These are phyloP conservation scores for Streptanthus diversifolius DNA, from an alignment of 345 rosid species.

Conservation along the genomic window DNA sequence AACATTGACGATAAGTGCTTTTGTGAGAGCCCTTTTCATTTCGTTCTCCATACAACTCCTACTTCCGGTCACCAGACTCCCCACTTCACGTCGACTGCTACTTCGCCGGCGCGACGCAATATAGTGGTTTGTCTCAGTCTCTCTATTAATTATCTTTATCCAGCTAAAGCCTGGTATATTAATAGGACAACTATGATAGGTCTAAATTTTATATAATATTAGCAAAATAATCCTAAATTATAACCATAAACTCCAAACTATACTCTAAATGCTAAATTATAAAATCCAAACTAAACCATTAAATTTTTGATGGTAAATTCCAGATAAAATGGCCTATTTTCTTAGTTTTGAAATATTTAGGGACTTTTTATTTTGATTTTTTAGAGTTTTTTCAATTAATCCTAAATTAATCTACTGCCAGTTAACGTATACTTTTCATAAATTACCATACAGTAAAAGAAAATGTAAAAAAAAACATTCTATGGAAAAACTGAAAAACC, in stretches of 20 bases:
- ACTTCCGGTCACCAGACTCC: conserved; percentile 58
- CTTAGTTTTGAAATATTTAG: not conserved
- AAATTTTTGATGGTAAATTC: not conserved
- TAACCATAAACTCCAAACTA: not conserved
- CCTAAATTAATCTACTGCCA: not conserved
- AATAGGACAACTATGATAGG: not conserved
- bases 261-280: not conserved
- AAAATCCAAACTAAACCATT: not conserved
- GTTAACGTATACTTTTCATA: not conserved
- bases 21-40: conserved; percentile 70
- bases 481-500: conserved; percentile 29
- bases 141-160: not conserved
- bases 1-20: conserved; percentile 35
- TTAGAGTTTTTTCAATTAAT: not conserved
- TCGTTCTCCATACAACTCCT: conserved; percentile 53
- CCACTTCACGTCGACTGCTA: conserved; percentile 59
- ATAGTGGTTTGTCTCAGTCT: conserved; percentile 29
- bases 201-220: not conserved
- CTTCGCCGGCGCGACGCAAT: conserved; percentile 51
- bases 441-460: conserved; percentile 12
- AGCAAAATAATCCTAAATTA: not conserved
- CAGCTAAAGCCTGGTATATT: not conserved
- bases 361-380: not conserved
- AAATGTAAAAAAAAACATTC: conserved; percentile 24
- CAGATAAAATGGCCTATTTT: not conserved